Base-by-base conservation (phyloP, 352 stramenopile species). In the Pythium apleroticum region DNA sequence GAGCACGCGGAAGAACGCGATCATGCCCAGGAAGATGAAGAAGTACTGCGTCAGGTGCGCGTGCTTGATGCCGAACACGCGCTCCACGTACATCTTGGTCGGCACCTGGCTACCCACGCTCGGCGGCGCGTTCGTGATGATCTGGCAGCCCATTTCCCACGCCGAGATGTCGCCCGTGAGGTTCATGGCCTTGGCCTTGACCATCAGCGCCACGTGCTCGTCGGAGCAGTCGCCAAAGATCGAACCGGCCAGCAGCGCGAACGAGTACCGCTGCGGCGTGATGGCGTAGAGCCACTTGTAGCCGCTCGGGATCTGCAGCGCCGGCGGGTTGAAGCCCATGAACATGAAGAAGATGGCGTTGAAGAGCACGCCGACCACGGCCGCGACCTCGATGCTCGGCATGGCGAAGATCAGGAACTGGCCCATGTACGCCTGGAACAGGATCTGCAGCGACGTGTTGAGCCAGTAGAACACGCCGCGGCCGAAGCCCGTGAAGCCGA, bases 131-230 rank as follows among this genome's bases (percentile, higher is more conserved):
- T 84, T 74, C 11, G 57, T 73, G 46, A 92, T 71, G 1, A 72
- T 25, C 61, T 89, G 76, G 61, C 81, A 92, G 39, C 81, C 84
- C 7, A 89, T 59, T n/a, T 73, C 69, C 75, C 78, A 87, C 24
- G 27, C 19, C n/a, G 65, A 71, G 7, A 75, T 57, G 49, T 79
- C 65, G 27, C 73, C 57, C 4, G 72, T 69, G 28, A 57, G 63
- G 66, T 76, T 75, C 14, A 67, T 57, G 9, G 52, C 55, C 41
- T 46, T 17, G 11, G 52, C 58, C 19, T 52, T 12, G 10, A 8
- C 39, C 67, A 69, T 59, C 55, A 39, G 49, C 28, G 54, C 53
- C n/a, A 73, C 28, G 35, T 74, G 56, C 9, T 54, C 52, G 20
- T 68, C 37, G 59, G 78, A 39, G 52, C 70, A 76, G 15, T 73